Conservation (phyloP, 305 asterid species). For the Fraxinus angustifolia region DNA sequence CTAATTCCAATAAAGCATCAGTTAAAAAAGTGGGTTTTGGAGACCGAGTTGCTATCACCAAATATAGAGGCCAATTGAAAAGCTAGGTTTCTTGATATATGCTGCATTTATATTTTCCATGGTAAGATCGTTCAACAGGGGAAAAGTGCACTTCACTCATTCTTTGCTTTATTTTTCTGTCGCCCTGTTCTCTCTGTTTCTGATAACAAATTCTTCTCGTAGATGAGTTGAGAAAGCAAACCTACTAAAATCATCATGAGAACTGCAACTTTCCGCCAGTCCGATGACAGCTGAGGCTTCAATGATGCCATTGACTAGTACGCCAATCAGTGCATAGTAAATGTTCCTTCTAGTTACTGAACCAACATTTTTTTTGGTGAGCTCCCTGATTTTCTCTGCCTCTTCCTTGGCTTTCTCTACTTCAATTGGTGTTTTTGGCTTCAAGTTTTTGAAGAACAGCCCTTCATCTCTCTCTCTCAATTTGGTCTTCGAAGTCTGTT, state of each 20-base stretch:
- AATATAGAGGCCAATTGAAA: background rate
- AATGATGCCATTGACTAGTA: constrained; percentile 56
- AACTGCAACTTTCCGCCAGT: constrained; percentile 62
- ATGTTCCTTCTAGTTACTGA: constrained; percentile 60
- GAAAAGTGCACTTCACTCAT: constrained; percentile 22
- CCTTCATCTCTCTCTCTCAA: constrained; percentile 53
- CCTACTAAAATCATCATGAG: constrained; percentile 78
- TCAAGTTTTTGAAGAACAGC: constrained; percentile 70
- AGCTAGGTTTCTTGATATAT: constrained; percentile 3
- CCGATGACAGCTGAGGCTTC: constrained; percentile 47
- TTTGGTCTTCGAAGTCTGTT: constrained; percentile 55
- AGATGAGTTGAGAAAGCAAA: constrained; percentile 63
- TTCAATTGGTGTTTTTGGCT: constrained; percentile 47
- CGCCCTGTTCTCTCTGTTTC: constrained; percentile 33
- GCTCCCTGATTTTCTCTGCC: constrained; percentile 47
- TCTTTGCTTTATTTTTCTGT: constrained; percentile 36
- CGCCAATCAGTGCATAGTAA: constrained; percentile 61
- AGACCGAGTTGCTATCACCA: background rate
- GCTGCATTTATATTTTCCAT: constrained; percentile 6
- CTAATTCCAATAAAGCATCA: background rate
- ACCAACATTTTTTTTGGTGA: constrained; percentile 54
- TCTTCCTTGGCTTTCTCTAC: constrained; percentile 59
- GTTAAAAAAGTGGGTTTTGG: background rate
- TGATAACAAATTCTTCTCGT: constrained; percentile 64
- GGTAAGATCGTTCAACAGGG: background rate